These are phyloP conservation scores for Pneumocystis carinii DNA, from an alignment of 1,139 yeast species.

Conservation along the genomic window DNA sequence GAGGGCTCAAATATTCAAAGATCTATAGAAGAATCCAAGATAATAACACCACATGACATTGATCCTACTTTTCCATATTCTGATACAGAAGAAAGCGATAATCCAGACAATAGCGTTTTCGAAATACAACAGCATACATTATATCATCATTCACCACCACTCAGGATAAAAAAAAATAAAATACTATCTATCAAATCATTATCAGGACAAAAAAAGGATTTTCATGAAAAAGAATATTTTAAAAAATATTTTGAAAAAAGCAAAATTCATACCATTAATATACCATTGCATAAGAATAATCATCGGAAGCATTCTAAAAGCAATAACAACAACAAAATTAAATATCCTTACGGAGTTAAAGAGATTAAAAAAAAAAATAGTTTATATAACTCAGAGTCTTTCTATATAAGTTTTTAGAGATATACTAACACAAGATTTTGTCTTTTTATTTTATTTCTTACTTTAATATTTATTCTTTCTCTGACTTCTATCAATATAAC, in stretches of 20 bases:
- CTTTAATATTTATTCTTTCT: no score
- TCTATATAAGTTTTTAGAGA: no score
- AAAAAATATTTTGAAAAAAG: background rate
- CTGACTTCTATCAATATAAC: no score
- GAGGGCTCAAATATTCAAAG: background rate
- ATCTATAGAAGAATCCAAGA: background rate
- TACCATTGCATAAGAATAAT: background rate
- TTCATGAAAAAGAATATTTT: background rate
- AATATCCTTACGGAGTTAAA: no score
- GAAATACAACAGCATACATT: background rate
- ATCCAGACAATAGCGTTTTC: background rate
- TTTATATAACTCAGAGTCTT: no score
- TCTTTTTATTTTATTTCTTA: no score
- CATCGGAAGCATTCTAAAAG: no score
- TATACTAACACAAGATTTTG: no score
- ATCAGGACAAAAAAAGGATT: background rate
- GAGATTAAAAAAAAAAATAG: no score
- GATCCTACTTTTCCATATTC: conserved; percentile 9
- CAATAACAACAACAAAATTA: no score
- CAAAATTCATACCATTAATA: background rate
- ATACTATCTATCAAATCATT: background rate
- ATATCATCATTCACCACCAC: background rate
- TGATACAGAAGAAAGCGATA: background rate
- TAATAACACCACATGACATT: conserved; percentile 4
- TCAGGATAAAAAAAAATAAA: background rate